These are phyloP conservation scores for Colletotrichum sp. DNA, from an alignment of 2,329 filamentous ascomycete genomes.

Conservation along the genomic window DNA sequence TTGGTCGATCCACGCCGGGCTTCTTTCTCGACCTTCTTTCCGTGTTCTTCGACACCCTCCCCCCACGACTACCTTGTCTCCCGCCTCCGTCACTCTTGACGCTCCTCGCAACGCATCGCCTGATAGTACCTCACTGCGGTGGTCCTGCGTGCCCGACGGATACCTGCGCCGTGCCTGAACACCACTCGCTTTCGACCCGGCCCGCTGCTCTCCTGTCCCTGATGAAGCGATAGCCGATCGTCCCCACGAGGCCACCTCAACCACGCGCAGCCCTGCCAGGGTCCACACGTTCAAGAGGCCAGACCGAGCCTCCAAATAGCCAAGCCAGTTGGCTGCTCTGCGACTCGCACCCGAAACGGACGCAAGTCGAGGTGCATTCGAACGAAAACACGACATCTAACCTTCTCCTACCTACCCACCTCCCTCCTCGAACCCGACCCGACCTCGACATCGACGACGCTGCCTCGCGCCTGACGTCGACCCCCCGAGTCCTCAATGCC, in stretches of 20 bases:
- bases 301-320: background rate
- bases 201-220: constrained; percentile 11
- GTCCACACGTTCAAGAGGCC: constrained; percentile 16
- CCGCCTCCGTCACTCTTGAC: background rate
- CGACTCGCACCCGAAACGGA: background rate
- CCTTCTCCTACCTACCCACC: background rate
- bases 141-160: background rate
- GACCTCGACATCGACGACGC: background rate
- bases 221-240: constrained; percentile 20
- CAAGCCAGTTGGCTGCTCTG: background rate
- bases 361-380: background rate
- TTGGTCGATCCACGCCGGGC: background rate
- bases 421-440: background rate
- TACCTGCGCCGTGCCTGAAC: background rate
- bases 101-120: background rate
- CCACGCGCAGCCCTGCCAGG: constrained; percentile 12
- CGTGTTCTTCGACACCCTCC: background rate
- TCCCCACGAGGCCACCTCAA: constrained; percentile 20
- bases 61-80: background rate
- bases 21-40: background rate
- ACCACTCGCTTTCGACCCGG: background rate
- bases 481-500: constrained; percentile 65
- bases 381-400: background rate
- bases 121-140: background rate
- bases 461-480: constrained; percentile 1